Base-by-base conservation (phyloP, 352 stramenopile species). In the Blastocystis sp. region DNA sequence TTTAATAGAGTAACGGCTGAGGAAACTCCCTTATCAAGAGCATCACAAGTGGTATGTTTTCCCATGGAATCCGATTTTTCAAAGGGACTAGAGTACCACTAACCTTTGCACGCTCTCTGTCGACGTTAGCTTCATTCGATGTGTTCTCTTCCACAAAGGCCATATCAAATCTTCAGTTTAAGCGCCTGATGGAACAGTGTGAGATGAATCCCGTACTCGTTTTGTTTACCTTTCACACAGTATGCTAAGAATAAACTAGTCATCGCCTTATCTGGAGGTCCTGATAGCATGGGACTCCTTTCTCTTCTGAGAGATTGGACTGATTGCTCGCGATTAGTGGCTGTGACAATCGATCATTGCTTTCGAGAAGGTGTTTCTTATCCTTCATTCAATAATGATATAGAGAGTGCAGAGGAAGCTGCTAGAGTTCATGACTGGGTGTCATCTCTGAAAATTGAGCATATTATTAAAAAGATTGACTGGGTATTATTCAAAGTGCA, bases 391-490 rank as follows among this genome's bases (percentile, higher is more conserved):
- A 66, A 30, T 1, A 41, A 34, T 47, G 6, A 20, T 34, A 45
- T 68, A 85, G 73, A 85, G 55, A 85, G 73, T 68, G 73, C 53
- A 45, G 30, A 26, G 30, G 73, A 85, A 45, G 73, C 73, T 20
- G n/a, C 26, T 34, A 50, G 53, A 68, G 73, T 85, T 37, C 73
- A 85, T 85, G 24, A 85, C 39, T 85, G 73, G 73, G 73, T 68
- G 16, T 26, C 45, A 30, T 68, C 47, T 9, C 65, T 85, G 47
- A 43, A 68, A 30, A 62, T 85, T 13, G 18, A 26, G 20, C 73
- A 85, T 45, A 30, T 85, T 30, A 65, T 43, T n/a, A 85, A 68
- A 55, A 85, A 85, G 30, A 85, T 85, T 45, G 73, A 85, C 39
- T 85, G 73, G 73, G 73, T 68, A 68, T 47, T 45, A 2, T 5